Percentiles rank a stretch among this genome's conserved stretches.
Evolutionary conservation across 495 filamentous ascomycete genomes (phyloP).

Genomic region (Apodospora peruviana): DNA sequence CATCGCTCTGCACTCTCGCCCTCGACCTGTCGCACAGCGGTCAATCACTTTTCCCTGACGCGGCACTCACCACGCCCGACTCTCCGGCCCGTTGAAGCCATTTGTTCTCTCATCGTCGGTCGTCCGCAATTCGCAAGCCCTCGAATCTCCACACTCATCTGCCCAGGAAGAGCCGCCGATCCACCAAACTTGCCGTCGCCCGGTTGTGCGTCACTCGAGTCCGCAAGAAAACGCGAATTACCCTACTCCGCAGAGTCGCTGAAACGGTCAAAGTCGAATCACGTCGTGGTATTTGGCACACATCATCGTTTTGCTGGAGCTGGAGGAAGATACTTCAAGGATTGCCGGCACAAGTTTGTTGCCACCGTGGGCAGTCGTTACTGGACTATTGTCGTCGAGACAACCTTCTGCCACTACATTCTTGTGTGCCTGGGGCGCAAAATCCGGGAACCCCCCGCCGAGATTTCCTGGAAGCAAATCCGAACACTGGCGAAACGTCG

Average conservation of each 20-base stretch:
- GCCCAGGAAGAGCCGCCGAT: background rate
- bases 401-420: slow-evolving; percentile 2
- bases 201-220: background rate
- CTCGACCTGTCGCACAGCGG: background rate
- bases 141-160: background rate
- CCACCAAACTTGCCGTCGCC: background rate
- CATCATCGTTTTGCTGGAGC: background rate
- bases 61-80: background rate
- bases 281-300: background rate
- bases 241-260: background rate
- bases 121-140: too few species aligned
- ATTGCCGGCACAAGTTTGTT: slow-evolving; percentile 1
- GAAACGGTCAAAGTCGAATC: background rate
- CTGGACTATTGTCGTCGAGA: background rate
- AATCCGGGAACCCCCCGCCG: background rate
- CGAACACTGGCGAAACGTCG: background rate
- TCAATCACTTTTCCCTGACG: background rate
- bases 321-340: background rate
- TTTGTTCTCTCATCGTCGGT: too few species aligned
- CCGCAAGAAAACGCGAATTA: background rate
- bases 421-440: slow-evolving; percentile 1
- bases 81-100: background rate
- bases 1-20: background rate
- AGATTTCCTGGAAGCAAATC: background rate
- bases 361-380: slow-evolving; percentile 2